phyloP scores from a whole-genome alignment of 1,139 yeast species.

The Blastobotrys petasosporus region DNA sequence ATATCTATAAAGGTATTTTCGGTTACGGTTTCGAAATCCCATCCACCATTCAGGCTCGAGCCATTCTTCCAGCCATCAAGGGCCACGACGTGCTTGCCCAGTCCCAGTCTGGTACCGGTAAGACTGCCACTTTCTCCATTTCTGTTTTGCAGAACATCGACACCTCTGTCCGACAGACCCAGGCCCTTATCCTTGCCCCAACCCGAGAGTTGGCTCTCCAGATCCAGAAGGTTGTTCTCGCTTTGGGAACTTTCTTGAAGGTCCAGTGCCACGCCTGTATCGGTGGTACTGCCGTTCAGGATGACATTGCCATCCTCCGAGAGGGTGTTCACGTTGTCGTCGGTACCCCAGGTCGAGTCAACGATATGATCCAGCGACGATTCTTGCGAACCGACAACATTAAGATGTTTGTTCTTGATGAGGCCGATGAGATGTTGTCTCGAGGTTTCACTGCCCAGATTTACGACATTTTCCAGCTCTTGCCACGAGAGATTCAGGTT shows the following conservation, averaged over 20 bases:
- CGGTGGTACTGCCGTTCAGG: conserved; percentile 84
- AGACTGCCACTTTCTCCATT: conserved; percentile 92
- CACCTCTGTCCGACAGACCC: conserved; percentile 49
- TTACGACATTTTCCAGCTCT: conserved; percentile 73
- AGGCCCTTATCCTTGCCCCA: conserved; percentile 83
- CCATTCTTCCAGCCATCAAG: conserved; percentile 82
- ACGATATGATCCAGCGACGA: conserved; percentile 80
- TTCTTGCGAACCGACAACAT: conserved; percentile 60
- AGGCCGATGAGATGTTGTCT: conserved; percentile 87
- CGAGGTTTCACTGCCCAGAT: conserved; percentile 93
- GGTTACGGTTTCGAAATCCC: conserved; percentile 92
- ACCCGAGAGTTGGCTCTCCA: conserved; percentile 92
- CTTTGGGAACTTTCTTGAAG: conserved; percentile 79
- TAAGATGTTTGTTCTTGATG: conserved; percentile 83
- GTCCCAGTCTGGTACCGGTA: conserved; percentile 98
- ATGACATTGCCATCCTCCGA: conserved; percentile 64
- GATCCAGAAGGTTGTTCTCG: conserved; percentile 75
- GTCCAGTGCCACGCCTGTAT: conserved; percentile 84
- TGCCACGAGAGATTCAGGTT: conserved; percentile 81
- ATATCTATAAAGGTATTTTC: conserved; percentile 55
- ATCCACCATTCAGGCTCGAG: conserved; percentile 91
- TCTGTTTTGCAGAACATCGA: conserved; percentile 84
- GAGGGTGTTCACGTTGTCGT: conserved; percentile 88
- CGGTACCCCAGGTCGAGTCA: conserved; percentile 94
- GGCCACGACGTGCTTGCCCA: conserved; percentile 95